Evolutionary conservation across 1,284 basidiomycete species (phyloP), one percentile per base, ranked within the genome.

Genomic region (Puccinia hordei): DNA sequence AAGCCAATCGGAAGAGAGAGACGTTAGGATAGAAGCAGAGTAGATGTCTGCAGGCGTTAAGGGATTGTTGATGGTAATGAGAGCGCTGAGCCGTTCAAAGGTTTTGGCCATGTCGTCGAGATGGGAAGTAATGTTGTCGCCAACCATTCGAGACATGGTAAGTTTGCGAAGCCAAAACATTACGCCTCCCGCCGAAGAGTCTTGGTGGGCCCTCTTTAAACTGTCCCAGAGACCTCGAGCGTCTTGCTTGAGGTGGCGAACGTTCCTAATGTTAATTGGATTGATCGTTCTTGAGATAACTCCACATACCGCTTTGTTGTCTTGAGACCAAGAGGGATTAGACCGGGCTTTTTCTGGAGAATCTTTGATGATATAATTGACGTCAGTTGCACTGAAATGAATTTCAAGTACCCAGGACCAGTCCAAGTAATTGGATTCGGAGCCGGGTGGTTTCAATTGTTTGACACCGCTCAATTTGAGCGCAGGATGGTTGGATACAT

Each of bases 391-490:
- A 30, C 22, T 15, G 15, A 73, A 61, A 24, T 73, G 38, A n/a
- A 73, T 61, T 8, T 55, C 33, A 9, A 49, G 66, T 3, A 69
- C 27, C 44, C 66, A 49, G 66, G 41, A 41, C 71, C 72, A 74
- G 30, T n/a, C n/a, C n/a, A n/a, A n/a, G n/a, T n/a, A n/a, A n/a
- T n/a, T n/a, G n/a, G n/a, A n/a, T n/a, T n/a, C n/a, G n/a, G n/a
- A n/a, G n/a, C n/a, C n/a, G n/a, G n/a, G n/a, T n/a, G n/a, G n/a
- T n/a, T n/a, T n/a, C n/a, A n/a, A n/a, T n/a, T n/a, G n/a, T n/a
- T n/a, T n/a, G n/a, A n/a, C n/a, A n/a, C n/a, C n/a, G n/a, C n/a
- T n/a, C n/a, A n/a, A n/a, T n/a, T n/a, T n/a, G n/a, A n/a, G n/a
- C n/a, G n/a, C n/a, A n/a, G n/a, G n/a, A n/a, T n/a, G n/a, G n/a